Base-by-base conservation (phyloP, 2,329 filamentous ascomycete genomes). In the Gremmenia infestans region DNA sequence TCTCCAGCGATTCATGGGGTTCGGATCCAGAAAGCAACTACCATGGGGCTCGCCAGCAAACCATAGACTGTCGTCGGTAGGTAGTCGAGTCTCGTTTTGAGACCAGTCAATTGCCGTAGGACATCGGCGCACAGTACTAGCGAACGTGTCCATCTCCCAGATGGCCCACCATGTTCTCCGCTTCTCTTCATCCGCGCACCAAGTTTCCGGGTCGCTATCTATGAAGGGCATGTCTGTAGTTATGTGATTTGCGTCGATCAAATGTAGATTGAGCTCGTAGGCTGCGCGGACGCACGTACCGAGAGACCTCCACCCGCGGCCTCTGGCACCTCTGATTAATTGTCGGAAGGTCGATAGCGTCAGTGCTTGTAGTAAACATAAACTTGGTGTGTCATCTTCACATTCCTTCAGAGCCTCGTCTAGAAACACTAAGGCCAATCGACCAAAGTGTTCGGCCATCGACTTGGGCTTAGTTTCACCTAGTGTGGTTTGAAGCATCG, bases 81-180 rank as follows among this genome's bases (percentile, higher is more conserved):
- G 72, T 0, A 74, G 67, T 39, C 68, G 58, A 5, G 68, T 70
- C 17, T 71, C 65, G 52, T 70, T 73, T 50, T 70, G 65, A 8
- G 61, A 56, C 65, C 67, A 71, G 59, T 73, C 65, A 9, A 74
- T 67, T 0, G 67, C 72, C 0, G 69, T 67, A 0, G 72, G 72
- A 17, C 66, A 66, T 4, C 72, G 67, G 5, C 71, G 68, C 22
- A 74, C 70, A 19, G 71, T 70, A 52, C 68, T 72, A 2, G 72
- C 71, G 56, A 72, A 74, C 7, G 71, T 67, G 50, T 74, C 72
- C 70, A 74, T 72, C 54, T 74, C 72, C 71, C 71, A 74, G 17
- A 73, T 66, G 0, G 72, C 70, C 72, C 72, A 74, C 67, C 69
- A 74, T 3, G 68, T 67, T 2, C 72, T 65, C 1, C 72, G 67